Percentiles rank a stretch among this genome's conserved stretches.
phyloP scores from a whole-genome alignment of 139 green algal genomes.

The Limnomonas spitsbergensis region DNA sequence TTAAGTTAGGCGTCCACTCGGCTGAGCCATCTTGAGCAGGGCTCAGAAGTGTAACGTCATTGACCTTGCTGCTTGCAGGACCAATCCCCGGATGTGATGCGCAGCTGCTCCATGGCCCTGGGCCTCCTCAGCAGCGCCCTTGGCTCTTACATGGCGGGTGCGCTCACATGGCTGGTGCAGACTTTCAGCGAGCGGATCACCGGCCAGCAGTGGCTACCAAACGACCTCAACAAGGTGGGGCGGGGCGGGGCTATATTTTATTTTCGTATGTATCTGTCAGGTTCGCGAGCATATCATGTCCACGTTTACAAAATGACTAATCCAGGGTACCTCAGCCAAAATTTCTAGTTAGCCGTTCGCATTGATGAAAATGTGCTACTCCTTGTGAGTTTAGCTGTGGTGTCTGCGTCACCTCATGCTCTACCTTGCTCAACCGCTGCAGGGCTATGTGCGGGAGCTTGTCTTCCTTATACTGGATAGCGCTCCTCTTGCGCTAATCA shows the following conservation, averaged over 20 bases:
- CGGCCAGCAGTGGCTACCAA: constrained; percentile 54
- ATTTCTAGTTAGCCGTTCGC: too few species aligned
- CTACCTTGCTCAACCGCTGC: not conserved
- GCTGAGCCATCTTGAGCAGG: too few species aligned
- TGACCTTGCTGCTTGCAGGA: too few species aligned
- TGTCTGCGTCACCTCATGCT: too few species aligned
- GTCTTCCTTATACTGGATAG: too few species aligned
- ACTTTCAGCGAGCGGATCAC: constrained; percentile 18
- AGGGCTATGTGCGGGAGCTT: too few species aligned
- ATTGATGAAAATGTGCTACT: too few species aligned
- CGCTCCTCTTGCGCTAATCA: too few species aligned
- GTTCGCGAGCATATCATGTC: not conserved
- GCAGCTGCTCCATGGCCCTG: constrained; percentile 83
- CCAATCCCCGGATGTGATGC: constrained; percentile 84
- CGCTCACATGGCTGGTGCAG: constrained; percentile 56
- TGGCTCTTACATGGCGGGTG: constrained; percentile 77
- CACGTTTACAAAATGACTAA: not conserved
- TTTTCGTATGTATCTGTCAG: constrained; percentile 15
- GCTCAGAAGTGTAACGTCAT: too few species aligned
- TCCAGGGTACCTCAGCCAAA: not conserved
- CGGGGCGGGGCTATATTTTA: not conserved
- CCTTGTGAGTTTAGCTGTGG: too few species aligned
- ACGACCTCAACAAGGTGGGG: constrained; percentile 47
- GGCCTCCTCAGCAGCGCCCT: constrained; percentile 74
- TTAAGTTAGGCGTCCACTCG: too few species aligned